A percentile compares a stretch with the other conserved stretches of the same genome.
phyloP scores from a whole-genome alignment of 805 yeast species.

The Clavispora carvajalis region DNA sequence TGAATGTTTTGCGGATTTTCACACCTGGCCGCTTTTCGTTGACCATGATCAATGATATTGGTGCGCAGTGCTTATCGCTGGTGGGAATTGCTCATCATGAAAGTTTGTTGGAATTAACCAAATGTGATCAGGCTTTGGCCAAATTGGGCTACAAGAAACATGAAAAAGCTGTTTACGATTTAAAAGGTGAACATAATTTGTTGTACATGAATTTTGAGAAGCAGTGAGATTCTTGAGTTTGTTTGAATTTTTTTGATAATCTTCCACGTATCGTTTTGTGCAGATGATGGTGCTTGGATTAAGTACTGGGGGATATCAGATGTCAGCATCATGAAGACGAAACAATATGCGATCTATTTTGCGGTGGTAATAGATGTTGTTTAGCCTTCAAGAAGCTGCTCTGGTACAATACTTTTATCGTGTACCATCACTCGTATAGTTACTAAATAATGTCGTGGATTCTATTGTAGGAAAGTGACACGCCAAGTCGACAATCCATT shows the following conservation, averaged over 20 bases:
- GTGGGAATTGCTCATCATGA: slow-evolving; percentile 1
- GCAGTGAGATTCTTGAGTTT: background rate
- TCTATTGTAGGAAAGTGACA: background rate
- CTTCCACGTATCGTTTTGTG: background rate
- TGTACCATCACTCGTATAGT: background rate
- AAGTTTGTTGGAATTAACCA: slow-evolving; percentile 5
- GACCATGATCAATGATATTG: slow-evolving; percentile 29
- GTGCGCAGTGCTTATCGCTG: background rate
- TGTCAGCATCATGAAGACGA: background rate
- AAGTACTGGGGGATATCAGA: slow-evolving; percentile 1
- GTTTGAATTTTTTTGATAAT: background rate
- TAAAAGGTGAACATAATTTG: slow-evolving; percentile 63
- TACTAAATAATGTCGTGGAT: background rate
- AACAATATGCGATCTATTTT: background rate
- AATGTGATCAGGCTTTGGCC: slow-evolving; percentile 20
- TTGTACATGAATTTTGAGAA: slow-evolving; percentile 64
- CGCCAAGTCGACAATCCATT: too few species aligned
- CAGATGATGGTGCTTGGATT: background rate
- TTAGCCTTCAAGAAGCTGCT: background rate
- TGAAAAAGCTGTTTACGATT: slow-evolving; percentile 69
- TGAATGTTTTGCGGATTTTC: slow-evolving; percentile 58
- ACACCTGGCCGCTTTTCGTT: slow-evolving; percentile 70
- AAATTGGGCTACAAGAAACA: slow-evolving; percentile 48
- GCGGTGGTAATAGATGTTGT: background rate
- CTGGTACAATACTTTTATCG: background rate